These are phyloP conservation scores for Ananas comosus DNA, from an alignment of 176 grass and related monocot species.

Conservation along the genomic window DNA sequence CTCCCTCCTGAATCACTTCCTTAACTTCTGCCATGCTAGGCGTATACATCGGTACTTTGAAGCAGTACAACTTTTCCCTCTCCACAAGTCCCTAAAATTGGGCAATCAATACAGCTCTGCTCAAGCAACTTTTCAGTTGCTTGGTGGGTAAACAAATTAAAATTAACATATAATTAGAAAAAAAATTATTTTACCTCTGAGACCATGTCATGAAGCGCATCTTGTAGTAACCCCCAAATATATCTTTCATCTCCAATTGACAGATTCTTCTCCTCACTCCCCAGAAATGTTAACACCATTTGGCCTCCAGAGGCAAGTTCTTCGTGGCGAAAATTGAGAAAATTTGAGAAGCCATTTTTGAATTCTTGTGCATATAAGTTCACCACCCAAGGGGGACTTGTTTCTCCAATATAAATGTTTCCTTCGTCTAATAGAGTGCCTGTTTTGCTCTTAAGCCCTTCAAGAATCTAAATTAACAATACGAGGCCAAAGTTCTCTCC, in stretches of 20 bases:
- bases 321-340: slow-evolving; percentile 26
- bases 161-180: not conserved
- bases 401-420: slow-evolving; percentile 22
- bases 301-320: slow-evolving; percentile 25
- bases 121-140: not conserved
- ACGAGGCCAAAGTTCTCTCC: too few species aligned
- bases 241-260: not conserved
- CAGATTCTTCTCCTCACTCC: slow-evolving; percentile 14
- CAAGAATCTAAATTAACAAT: slow-evolving; percentile 11
- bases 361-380: slow-evolving; percentile 27
- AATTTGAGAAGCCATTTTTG: slow-evolving; percentile 23
- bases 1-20: not conserved
- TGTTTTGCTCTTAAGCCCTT: slow-evolving; percentile 5
- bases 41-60: slow-evolving; percentile 33
- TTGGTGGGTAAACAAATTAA: not conserved
- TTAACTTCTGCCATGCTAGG: slow-evolving; percentile 24
- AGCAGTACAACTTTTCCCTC: slow-evolving; percentile 6
- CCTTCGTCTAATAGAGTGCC: slow-evolving; percentile 12
- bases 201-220: slow-evolving; percentile 15
- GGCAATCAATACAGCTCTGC: not conserved
- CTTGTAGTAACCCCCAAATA: slow-evolving; percentile 1
- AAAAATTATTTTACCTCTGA: slow-evolving; percentile 9
- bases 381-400: slow-evolving; percentile 9
- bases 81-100: slow-evolving; percentile 17
- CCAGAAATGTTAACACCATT: slow-evolving; percentile 34